A percentile compares a stretch with the other conserved stretches of the same genome.
phyloP scores from a whole-genome alignment of 768 basidiomycete genomes.

The Agrocybe chaxingu region DNA sequence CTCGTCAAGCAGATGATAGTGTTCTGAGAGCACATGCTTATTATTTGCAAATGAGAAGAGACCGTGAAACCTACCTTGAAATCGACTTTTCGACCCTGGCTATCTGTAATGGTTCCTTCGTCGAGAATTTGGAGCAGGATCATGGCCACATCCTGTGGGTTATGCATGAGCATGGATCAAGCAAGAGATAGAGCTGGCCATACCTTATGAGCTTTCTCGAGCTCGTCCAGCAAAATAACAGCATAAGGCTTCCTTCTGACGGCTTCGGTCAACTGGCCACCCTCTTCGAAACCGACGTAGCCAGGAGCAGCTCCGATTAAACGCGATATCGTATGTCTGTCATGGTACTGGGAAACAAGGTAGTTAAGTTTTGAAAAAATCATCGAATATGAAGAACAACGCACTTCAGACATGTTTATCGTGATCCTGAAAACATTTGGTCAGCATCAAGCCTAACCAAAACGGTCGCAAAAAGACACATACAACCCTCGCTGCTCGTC shows the following conservation, averaged over 20 bases:
- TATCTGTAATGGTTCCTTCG: constrained; percentile 87
- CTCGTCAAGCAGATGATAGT: constrained; percentile 90
- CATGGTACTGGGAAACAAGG: constrained; percentile 60
- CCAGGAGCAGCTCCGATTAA: constrained; percentile 93
- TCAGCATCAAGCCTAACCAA: neutral
- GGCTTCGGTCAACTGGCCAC: constrained; percentile 88
- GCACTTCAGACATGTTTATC: constrained; percentile 89
- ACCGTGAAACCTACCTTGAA: constrained; percentile 58
- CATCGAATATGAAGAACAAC: neutral
- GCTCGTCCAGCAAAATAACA: constrained; percentile 79
- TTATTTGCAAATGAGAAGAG: neutral
- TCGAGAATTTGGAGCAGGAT: constrained; percentile 89
- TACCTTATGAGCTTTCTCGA: constrained; percentile 92
- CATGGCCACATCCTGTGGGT: constrained; percentile 73
- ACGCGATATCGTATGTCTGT: constrained; percentile 87
- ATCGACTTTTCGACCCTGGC: constrained; percentile 88
- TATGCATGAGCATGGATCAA: neutral
- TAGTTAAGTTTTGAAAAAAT: neutral
- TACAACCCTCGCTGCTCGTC: constrained; percentile 84
- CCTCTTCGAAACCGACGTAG: constrained; percentile 89
- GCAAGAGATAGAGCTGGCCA: neutral
- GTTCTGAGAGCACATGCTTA: constrained; percentile 42
- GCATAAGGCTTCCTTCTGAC: constrained; percentile 88
- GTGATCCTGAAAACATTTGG: constrained; percentile 53
- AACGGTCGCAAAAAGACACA: constrained; percentile 23